A percentile compares a stretch with the other conserved stretches of the same genome.
Conservation (phyloP, 2,329 filamentous ascomycete genomes). For the Fusarium buharicum region DNA sequence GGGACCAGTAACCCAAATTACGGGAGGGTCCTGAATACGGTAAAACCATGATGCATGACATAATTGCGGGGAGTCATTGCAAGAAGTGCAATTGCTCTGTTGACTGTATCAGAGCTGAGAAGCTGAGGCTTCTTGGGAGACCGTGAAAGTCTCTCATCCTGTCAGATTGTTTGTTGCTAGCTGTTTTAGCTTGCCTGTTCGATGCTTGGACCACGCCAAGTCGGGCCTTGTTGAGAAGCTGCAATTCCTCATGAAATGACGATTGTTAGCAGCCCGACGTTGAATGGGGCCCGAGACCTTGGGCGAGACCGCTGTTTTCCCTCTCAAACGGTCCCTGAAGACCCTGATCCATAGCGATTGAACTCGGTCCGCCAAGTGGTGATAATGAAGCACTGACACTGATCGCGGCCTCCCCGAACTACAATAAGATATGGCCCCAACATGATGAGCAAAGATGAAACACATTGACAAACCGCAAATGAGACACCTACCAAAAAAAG, state of each 20-base stretch:
- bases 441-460: slow-evolving; percentile 39
- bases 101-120: slow-evolving; percentile 32
- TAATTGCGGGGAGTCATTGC: slow-evolving; percentile 54
- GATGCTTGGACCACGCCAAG: slow-evolving; percentile 44
- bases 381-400: slow-evolving; percentile 32
- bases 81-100: slow-evolving; percentile 22
- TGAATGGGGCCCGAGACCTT: slow-evolving; percentile 27
- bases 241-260: slow-evolving; percentile 31
- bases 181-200: slow-evolving; percentile 34
- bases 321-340: slow-evolving; percentile 11
- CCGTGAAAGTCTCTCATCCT: slow-evolving; percentile 30
- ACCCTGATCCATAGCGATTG: slow-evolving; percentile 5
- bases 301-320: slow-evolving; percentile 29
- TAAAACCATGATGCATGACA: slow-evolving; percentile 57
- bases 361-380: slow-evolving; percentile 7
- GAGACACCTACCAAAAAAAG: slow-evolving; percentile 39
- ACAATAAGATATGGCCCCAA: not conserved
- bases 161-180: slow-evolving; percentile 31
- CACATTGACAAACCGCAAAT: slow-evolving; percentile 39
- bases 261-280: slow-evolving; percentile 34
- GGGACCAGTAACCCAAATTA: slow-evolving; percentile 48
- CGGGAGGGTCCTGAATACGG: slow-evolving; percentile 51
- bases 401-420: slow-evolving; percentile 30
- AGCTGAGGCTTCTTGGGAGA: slow-evolving; percentile 40
- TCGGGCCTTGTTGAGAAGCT: slow-evolving; percentile 38